A percentile compares a stretch with the other conserved stretches of the same genome.
Evolutionary conservation across 192 early-diverging fungal genomes (phyloP).

Genomic region (Chytriomyces hyalinus): DNA sequence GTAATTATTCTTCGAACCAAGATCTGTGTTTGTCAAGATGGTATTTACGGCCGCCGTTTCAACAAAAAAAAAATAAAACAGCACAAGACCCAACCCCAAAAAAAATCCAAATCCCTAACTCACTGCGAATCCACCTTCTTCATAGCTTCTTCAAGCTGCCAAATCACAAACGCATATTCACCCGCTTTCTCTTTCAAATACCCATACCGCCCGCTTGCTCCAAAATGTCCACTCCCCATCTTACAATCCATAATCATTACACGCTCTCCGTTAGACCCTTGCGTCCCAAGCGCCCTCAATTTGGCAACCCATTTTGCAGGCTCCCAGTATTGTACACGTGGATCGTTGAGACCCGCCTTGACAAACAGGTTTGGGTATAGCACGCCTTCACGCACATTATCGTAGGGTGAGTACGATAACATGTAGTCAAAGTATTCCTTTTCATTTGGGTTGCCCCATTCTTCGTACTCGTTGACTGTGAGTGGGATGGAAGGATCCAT

Average conservation of each 20-base stretch:
- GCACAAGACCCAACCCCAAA: no score
- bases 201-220: conserved; percentile 52
- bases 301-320: conserved; percentile 90
- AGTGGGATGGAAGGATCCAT: conserved; percentile 53
- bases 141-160: conserved; percentile 21
- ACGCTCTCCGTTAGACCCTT: conserved; percentile 22
- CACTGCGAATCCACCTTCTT: not conserved
- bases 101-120: no score
- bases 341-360: conserved; percentile 83
- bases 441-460: conserved; percentile 62
- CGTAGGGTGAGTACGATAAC: conserved; percentile 57
- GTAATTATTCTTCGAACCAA: no score
- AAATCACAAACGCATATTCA: conserved; percentile 52
- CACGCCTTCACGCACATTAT: conserved; percentile 43
- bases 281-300: conserved; percentile 51
- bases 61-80: no score
- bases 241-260: conserved; percentile 52
- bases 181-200: conserved; percentile 50
- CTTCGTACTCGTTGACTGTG: conserved; percentile 58
- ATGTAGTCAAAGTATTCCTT: conserved; percentile 58
- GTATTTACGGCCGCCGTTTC: no score
- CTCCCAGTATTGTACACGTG: conserved; percentile 85
- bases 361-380: conserved; percentile 54
- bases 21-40: no score
- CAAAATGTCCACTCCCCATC: conserved; percentile 57